These are phyloP conservation scores for Pseudocercospora vitis DNA, from an alignment of 2,329 filamentous ascomycete genomes.

Conservation along the genomic window DNA sequence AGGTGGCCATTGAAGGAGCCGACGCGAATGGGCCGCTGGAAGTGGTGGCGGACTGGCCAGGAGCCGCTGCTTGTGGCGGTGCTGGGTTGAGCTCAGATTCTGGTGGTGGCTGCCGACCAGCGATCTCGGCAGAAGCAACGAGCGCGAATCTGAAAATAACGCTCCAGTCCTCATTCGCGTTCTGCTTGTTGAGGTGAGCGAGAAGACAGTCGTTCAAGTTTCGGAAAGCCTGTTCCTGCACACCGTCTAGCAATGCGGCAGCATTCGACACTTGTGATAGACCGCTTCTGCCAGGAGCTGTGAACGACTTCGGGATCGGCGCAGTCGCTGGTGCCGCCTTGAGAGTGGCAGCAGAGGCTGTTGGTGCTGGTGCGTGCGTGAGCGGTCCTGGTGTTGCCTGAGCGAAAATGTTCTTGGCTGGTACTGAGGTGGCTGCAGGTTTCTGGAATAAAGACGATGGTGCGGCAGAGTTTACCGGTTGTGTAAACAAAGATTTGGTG, in stretches of 20 bases:
- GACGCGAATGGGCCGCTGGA: not conserved
- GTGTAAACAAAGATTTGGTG: conserved; percentile 18
- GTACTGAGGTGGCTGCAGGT: conserved; percentile 6
- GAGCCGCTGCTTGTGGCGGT: not conserved
- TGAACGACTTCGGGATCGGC: conserved; percentile 13
- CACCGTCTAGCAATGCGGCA: not conserved
- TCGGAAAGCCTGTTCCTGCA: conserved; percentile 23
- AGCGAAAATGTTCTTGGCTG: conserved; percentile 18
- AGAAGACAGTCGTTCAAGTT: conserved; percentile 33
- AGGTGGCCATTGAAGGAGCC: not conserved
- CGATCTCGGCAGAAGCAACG: conserved; percentile 28
- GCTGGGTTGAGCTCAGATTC: conserved; percentile 14
- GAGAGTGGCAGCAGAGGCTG: conserved; percentile 13
- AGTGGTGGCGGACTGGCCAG: not conserved
- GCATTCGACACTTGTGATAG: conserved; percentile 1
- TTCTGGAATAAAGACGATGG: conserved; percentile 16
- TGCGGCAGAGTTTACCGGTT: not conserved
- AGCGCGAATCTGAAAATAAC: conserved; percentile 32
- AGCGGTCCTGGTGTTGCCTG: conserved; percentile 11
- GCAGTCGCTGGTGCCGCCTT: conserved; percentile 22
- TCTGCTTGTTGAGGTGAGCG: conserved; percentile 29
- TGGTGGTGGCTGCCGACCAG: conserved; percentile 14
- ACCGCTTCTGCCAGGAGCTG: conserved; percentile 9
- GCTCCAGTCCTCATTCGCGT: conserved; percentile 33
- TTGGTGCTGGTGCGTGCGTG: conserved; percentile 16